Percentiles rank a stretch among this genome's conserved stretches.
These are phyloP conservation scores for Boletus rubropictus DNA, from an alignment of 768 basidiomycete species.

Conservation along the genomic window DNA sequence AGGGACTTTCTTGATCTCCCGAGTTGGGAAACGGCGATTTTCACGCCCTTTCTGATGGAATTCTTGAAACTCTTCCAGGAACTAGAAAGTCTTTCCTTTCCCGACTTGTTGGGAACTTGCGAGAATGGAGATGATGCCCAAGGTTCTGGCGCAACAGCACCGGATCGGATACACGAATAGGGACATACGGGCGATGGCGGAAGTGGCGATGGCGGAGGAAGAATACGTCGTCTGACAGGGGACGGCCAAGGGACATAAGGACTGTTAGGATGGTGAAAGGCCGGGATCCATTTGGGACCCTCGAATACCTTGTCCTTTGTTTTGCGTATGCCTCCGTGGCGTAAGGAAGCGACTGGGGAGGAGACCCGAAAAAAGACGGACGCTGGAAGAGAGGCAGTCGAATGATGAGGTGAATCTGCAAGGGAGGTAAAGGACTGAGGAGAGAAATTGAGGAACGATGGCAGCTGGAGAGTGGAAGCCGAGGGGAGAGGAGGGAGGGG, in stretches of 20 bases:
- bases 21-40: constrained; percentile 18
- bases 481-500: constrained; percentile 33
- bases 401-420: constrained; percentile 4
- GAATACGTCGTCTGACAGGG: constrained; percentile 38
- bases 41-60: constrained; percentile 23
- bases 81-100: constrained; percentile 12
- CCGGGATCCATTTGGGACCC: constrained; percentile 33
- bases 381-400: constrained; percentile 10
- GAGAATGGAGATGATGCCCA: constrained; percentile 24
- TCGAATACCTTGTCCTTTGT: constrained; percentile 20
- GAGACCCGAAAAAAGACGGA: constrained; percentile 16
- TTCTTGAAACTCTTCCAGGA: constrained; percentile 33
- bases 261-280: constrained; percentile 46
- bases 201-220: constrained; percentile 34
- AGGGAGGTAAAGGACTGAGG: constrained; percentile 15
- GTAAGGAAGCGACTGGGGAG: constrained; percentile 14
- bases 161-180: constrained; percentile 34
- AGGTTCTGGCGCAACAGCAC: constrained; percentile 40
- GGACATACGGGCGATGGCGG: constrained; percentile 32
- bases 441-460: constrained; percentile 34
- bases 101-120: constrained; percentile 18
- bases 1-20: constrained; percentile 13
- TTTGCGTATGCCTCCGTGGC: constrained; percentile 9
- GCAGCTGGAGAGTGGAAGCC: constrained; percentile 35
- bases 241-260: constrained; percentile 51